Percentiles rank a stretch among this genome's conserved stretches.
phyloP scores from a whole-genome alignment of 2,329 filamentous ascomycete species.

The Fusarium tjaetaba region DNA sequence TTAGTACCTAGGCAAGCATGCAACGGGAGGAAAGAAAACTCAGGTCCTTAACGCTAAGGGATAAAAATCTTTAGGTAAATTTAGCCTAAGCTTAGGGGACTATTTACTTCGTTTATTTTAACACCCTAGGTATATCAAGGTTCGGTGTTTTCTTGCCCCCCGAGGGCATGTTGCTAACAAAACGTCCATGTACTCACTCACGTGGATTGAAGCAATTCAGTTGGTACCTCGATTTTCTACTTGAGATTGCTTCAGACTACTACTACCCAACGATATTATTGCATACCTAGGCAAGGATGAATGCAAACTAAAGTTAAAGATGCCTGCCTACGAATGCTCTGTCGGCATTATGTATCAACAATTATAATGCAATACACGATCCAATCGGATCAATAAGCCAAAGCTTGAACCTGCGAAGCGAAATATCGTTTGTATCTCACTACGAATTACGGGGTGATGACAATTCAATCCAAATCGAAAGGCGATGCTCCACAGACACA shows the following conservation, averaged over 20 bases:
- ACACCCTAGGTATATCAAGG: too few relatives aligned
- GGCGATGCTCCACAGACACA: background rate
- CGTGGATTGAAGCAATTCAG: background rate
- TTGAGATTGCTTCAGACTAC: background rate
- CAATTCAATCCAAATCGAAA: background rate
- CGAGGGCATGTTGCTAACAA: background rate
- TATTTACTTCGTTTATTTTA: too few relatives aligned
- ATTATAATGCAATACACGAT: background rate
- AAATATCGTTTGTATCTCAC: background rate
- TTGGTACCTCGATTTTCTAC: background rate
- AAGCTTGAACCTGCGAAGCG: background rate
- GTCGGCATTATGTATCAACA: background rate
- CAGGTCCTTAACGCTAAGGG: too few relatives aligned
- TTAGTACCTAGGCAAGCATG: conserved; percentile 2
- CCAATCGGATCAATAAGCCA: background rate
- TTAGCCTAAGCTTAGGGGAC: too few relatives aligned
- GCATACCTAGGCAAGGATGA: background rate
- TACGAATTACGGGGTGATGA: background rate
- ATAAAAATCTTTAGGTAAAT: too few relatives aligned
- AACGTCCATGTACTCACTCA: background rate
- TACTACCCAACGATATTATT: background rate
- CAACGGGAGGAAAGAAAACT: too few relatives aligned
- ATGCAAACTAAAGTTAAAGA: background rate
- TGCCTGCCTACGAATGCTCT: background rate
- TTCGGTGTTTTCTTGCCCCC: too few relatives aligned